Evolutionary conservation across 495 filamentous ascomycete genomes (phyloP), one percentile per base, ranked within the genome.

Genomic region (Echria macrotheca): DNA sequence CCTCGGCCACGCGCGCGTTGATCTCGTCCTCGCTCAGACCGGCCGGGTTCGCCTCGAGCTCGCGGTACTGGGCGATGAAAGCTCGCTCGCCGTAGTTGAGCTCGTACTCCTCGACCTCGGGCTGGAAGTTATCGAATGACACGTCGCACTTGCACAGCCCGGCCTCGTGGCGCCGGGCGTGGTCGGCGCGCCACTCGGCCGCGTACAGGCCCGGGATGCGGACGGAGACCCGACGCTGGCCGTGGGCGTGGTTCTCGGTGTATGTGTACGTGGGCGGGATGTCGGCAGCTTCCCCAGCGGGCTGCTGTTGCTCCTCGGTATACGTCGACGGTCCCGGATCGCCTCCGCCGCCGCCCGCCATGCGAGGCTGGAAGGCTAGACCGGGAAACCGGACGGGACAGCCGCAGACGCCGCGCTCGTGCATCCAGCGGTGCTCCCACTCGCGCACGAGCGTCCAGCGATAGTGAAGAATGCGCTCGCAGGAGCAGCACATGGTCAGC

Each of bases 341-440:
- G n/a, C n/a, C n/a, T n/a, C n/a, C n/a, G n/a, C n/a, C 22, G 22
- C 12, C 4, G 28, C 6, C 63, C 54, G 28, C 65, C 2, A 64
- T 26, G 3, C 68, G 58, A 0, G 70, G 69, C 14, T 50, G 50
- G 42, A 52, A 39, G 8, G 68, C 46, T 3, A 60, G 52, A 23
- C 58, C 52, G 0, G 69, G 71, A 40, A 72, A 75, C 1, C 43
- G 10, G 8, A 71, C 65, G 0, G 58, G 48, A 24, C 71, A 75
- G 15, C 43, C 45, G 48, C 71, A 75, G 5, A 52, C 71, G 0
- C 69, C 71, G 10, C 70, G 70, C 49, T 67, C 69, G 44, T 75
- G 71, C 28, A 73, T 65, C 62, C 69, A 75, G 14, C 64, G 68
- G 49, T 75, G 71, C 63, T 75, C 70, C 42, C 56, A 58, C 52